Percentiles rank a stretch among this genome's conserved stretches.
Evolutionary conservation across 768 basidiomycete genomes (phyloP).

Genomic region (Glaciozyma antarctica): DNA sequence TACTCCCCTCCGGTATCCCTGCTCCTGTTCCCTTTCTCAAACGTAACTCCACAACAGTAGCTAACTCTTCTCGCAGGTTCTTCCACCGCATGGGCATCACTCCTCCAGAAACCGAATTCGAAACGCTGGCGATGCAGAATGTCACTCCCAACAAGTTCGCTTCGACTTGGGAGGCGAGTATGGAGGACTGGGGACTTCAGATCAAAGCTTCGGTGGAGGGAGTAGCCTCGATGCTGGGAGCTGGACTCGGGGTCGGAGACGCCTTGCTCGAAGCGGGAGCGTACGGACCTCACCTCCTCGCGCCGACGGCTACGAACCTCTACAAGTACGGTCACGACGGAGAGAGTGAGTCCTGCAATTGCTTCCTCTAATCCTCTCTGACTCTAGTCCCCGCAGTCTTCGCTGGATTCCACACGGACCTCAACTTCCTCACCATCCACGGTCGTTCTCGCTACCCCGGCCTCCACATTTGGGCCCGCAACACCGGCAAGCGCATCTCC

Average conservation of each 20-base stretch:
- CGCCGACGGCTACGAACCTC: conserved; percentile 87
- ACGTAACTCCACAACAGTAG: too few relatives aligned
- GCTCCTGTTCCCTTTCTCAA: neutral
- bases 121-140: conserved; percentile 67
- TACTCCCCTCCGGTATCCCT: conserved; percentile 1
- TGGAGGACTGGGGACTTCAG: conserved; percentile 76
- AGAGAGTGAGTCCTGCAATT: conserved; percentile 44
- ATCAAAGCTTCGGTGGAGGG: conserved; percentile 82
- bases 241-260: conserved; percentile 69
- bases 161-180: conserved; percentile 57
- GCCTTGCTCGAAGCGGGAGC: conserved; percentile 66
- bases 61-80: conserved; percentile 27
- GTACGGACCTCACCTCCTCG: conserved; percentile 88
- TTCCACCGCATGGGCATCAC: conserved; percentile 41
- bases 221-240: conserved; percentile 76
- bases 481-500: conserved; percentile 77
- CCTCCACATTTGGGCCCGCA: conserved; percentile 88
- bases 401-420: conserved; percentile 88
- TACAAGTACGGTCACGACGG: conserved; percentile 63
- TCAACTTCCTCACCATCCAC: conserved; percentile 88
- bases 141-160: conserved; percentile 63
- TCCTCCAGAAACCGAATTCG: conserved; percentile 47
- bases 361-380: neutral
- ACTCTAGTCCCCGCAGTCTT: conserved; percentile 43
- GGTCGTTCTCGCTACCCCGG: conserved; percentile 79